Base-by-base conservation (phyloP, 148 eudicot species). In the Spergularia marina region DNA sequence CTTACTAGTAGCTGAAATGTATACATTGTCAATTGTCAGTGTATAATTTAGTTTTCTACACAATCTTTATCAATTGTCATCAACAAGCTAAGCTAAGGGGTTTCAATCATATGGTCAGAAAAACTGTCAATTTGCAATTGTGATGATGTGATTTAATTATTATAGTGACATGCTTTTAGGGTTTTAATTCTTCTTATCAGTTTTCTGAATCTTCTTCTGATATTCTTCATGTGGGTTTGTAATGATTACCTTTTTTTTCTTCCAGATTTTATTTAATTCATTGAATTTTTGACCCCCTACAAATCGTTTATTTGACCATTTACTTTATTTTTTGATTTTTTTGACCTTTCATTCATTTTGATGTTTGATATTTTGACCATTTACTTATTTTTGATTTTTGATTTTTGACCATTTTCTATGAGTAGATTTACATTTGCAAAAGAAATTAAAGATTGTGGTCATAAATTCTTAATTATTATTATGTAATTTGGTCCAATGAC, bases 141-240 rank as follows among this genome's bases (percentile, higher is more conserved):
- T 15, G 17, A 18, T 30, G 36, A 30, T 30, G 36, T 30, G 21
- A 55, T 15, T 5, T 16, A 55, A 16, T 15, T 15, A 15, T 23
- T 3, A 52, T 10, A 40, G 51, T 70, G 52, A 64, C 47, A 77
- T 77, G 53, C 14, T 71, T 65, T 44, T 81, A 81, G 78, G 76
- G 70, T 15, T 55, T 65, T 60, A 25, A 8, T 51, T 65, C 4
- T 14, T 49, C 57, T 34, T 68, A 30, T 12, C 44, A 40, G 36
- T 44, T 5, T 44, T 44, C 49, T 44, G 49, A 44, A 6, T 30
- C 36, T 16, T 51, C 47, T 55, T 41, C 77, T 70, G 73, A 70
- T 49, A 6, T 17, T 66, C 0, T 71, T 80, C 83, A 81, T 81
- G 80, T 77, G 71, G 14, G 36, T 72, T 41, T 81, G 77, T 17